These are phyloP conservation scores for Ascoidea rubescens DNA, from an alignment of 805 yeast species.

Conservation along the genomic window DNA sequence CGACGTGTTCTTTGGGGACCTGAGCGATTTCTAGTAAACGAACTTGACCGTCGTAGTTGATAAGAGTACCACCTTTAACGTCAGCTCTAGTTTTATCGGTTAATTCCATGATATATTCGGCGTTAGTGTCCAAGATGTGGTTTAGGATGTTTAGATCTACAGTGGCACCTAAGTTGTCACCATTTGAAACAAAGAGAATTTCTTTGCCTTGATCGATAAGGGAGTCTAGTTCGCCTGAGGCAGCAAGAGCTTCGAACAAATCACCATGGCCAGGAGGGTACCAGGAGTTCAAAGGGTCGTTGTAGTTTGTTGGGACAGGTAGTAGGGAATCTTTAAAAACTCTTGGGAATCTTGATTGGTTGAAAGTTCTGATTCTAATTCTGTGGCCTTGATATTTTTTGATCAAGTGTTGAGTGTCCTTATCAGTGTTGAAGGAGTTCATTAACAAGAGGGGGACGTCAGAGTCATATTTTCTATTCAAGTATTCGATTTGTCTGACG, in stretches of 20 bases:
- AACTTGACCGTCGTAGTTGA: slow-evolving; percentile 89
- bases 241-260: slow-evolving; percentile 76
- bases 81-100: slow-evolving; percentile 99
- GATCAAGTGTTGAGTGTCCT: slow-evolving; percentile 87
- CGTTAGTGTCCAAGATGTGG: slow-evolving; percentile 83
- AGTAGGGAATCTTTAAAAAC: slow-evolving; percentile 88
- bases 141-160: slow-evolving; percentile 82
- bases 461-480: slow-evolving; percentile 78
- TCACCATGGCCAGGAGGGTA: slow-evolving; percentile 99
- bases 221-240: slow-evolving; percentile 85
- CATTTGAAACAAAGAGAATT: slow-evolving; percentile 87
- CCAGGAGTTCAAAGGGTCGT: slow-evolving; percentile 78
- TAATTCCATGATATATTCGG: slow-evolving; percentile 96
- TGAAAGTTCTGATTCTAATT: slow-evolving; percentile 87
- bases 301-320: slow-evolving; percentile 75
- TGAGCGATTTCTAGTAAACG: slow-evolving; percentile 94
- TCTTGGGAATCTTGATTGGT: slow-evolving; percentile 97
- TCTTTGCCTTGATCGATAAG: slow-evolving; percentile 90
- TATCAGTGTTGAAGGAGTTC: slow-evolving; percentile 98
- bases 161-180: slow-evolving; percentile 97
- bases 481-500: slow-evolving; percentile 92
- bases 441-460: slow-evolving; percentile 93
- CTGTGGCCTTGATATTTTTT: slow-evolving; percentile 95
- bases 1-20: slow-evolving; percentile 96
- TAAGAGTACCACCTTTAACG: slow-evolving; percentile 98